Evolutionary conservation across 129 eudicot genomes (phyloP).

Genomic region (Centella asiatica): DNA sequence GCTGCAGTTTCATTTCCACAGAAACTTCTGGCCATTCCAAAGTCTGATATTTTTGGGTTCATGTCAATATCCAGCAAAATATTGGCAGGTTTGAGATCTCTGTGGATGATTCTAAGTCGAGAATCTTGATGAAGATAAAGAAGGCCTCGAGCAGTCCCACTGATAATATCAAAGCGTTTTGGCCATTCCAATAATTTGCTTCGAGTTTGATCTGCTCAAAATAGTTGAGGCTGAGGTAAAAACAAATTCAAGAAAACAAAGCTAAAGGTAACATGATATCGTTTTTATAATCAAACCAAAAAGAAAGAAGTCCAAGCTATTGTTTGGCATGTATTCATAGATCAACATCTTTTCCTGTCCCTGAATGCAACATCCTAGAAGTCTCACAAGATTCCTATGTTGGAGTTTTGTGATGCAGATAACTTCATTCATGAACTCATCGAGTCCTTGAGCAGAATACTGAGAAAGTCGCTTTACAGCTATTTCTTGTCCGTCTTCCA

Average conservation of each 20-base stretch:
- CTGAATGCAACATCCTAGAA: background rate
- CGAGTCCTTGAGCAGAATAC: background rate
- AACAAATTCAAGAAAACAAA: no score
- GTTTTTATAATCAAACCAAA: background rate
- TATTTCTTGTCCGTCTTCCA: background rate
- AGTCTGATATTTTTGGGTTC: background rate
- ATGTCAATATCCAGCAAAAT: conserved; percentile 1
- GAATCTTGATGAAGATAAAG: background rate
- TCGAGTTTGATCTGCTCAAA: background rate
- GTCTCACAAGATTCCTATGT: background rate
- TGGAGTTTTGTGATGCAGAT: background rate
- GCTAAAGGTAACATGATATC: no score
- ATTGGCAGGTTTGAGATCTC: conserved; percentile 5
- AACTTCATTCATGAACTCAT: background rate
- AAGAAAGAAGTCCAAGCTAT: background rate
- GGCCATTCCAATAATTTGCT: background rate
- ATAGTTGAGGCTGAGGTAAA: background rate
- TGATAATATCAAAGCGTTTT: background rate
- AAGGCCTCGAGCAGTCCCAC: background rate
- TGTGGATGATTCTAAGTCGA: background rate
- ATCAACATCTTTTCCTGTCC: background rate
- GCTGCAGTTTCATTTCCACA: background rate
- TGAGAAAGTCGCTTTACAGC: background rate
- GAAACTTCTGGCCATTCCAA: conserved; percentile 1
- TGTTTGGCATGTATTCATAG: no score